phyloP scores from a whole-genome alignment of 2,329 filamentous ascomycete species.

The Trichoderma afroharzianum region DNA sequence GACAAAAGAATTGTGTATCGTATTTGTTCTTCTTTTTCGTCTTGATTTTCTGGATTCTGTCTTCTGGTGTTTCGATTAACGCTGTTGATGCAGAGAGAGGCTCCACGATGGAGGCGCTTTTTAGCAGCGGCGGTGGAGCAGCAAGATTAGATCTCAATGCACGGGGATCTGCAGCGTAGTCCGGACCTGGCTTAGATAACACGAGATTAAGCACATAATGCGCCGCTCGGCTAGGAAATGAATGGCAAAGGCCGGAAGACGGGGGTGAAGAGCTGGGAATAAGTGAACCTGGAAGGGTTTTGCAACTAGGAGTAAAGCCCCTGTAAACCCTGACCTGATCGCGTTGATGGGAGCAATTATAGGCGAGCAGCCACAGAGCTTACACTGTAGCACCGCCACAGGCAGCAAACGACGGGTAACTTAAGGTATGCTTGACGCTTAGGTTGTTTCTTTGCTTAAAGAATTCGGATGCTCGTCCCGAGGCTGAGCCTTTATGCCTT shows the following conservation, averaged over 20 bases:
- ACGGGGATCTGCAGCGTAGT: neutral
- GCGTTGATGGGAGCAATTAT: neutral
- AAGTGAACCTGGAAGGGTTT: neutral
- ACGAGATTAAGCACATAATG: neutral
- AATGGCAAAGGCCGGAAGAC: neutral
- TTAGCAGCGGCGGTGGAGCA: neutral
- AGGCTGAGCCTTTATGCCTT: neutral
- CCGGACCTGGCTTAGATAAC: neutral
- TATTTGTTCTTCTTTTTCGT: neutral
- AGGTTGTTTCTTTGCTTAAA: neutral
- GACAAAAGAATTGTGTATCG: neutral
- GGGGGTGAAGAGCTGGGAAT: neutral
- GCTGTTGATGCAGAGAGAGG: neutral
- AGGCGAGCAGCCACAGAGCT: neutral
- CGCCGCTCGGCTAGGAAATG: neutral
- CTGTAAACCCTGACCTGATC: neutral
- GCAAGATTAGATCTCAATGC: conserved; percentile 12
- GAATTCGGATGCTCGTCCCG: neutral
- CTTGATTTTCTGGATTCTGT: neutral
- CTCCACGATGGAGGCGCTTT: neutral
- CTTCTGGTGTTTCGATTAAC: conserved; percentile 7
- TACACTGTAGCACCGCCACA: neutral
- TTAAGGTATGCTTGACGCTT: neutral
- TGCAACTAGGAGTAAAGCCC: neutral
- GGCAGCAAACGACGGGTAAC: neutral